phyloP scores from a whole-genome alignment of 768 basidiomycete species.

The Fibroporia radiculosa region DNA sequence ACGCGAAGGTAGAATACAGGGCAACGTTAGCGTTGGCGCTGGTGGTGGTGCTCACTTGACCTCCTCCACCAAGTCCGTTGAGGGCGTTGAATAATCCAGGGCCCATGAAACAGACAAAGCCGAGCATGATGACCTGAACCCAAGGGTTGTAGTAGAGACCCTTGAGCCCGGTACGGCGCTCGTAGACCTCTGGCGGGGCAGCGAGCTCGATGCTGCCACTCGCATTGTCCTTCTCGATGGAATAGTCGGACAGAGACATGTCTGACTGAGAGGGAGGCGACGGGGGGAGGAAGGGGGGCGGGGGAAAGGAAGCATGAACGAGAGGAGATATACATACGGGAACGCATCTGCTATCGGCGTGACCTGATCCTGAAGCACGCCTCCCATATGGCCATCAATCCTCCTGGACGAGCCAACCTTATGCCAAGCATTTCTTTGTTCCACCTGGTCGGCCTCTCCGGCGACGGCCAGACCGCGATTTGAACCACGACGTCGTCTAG shows the following conservation, averaged over 20 bases:
- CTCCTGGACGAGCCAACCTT: not conserved
- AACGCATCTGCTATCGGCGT: not conserved
- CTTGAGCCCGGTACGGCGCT: conserved; percentile 43
- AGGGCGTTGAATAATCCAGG: conserved; percentile 74
- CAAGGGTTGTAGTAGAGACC: conserved; percentile 53
- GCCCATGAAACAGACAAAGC: conserved; percentile 55
- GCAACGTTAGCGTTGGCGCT: conserved; percentile 65
- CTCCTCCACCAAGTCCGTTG: conserved; percentile 74
- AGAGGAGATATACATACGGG: not conserved
- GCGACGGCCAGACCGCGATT: too few relatives aligned
- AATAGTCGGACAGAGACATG: conserved; percentile 5
- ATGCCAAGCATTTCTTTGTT: not conserved
- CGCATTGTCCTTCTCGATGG: conserved; percentile 6
- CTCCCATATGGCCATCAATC: not conserved
- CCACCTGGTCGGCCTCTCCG: not conserved
- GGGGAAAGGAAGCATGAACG: not conserved
- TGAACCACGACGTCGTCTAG: too few relatives aligned
- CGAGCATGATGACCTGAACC: conserved; percentile 56
- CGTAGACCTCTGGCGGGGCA: conserved; percentile 24
- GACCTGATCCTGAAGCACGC: not conserved
- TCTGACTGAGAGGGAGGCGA: not conserved
- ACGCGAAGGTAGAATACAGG: conserved; percentile 57
- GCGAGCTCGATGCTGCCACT: conserved; percentile 2
- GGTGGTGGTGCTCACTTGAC: conserved; percentile 58
- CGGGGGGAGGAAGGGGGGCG: not conserved